Conservation (phyloP, 495 filamentous ascomycete species). For the Emericellopsis terricola region DNA sequence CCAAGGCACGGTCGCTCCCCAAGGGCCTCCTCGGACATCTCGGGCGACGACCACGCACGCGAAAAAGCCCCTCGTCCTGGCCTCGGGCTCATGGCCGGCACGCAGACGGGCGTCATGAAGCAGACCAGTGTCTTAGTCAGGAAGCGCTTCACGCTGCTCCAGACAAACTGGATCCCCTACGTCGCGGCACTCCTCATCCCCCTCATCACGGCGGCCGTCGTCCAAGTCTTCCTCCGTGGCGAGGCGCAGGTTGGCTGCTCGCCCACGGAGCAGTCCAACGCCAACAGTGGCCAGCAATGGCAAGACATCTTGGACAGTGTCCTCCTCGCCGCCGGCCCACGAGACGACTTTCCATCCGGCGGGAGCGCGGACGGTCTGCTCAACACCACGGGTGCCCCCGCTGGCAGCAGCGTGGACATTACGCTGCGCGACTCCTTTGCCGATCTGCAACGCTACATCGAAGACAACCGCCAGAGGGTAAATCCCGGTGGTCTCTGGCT, state of each 20-base stretch:
- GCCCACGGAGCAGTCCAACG: conserved; percentile 10
- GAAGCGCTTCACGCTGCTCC: conserved; percentile 52
- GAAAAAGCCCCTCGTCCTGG: not conserved
- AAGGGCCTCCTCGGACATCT: not conserved
- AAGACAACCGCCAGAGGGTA: conserved; percentile 30
- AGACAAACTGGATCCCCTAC: conserved; percentile 51
- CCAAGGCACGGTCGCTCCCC: not conserved
- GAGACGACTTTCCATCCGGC: too few relatives aligned
- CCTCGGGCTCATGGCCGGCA: conserved; percentile 42
- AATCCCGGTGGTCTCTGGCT: conserved; percentile 48
- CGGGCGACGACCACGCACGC: too few relatives aligned
- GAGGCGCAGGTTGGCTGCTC: conserved; percentile 29
- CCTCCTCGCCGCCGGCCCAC: conserved; percentile 35
- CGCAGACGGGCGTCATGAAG: conserved; percentile 33
- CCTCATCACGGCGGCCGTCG: conserved; percentile 38
- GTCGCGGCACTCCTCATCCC: conserved; percentile 47
- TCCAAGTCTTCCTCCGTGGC: conserved; percentile 38
- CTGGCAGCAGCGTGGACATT: conserved; percentile 16
- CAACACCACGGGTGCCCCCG: conserved; percentile 6
- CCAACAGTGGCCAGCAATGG: not conserved
- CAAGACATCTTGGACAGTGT: conserved; percentile 1
- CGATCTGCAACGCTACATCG: conserved; percentile 39
- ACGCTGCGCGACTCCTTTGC: conserved; percentile 25
- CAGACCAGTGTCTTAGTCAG: conserved; percentile 49
- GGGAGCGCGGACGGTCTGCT: not conserved